These are phyloP conservation scores for button mushroom (Agaricus bisporus) DNA, from an alignment of 768 basidiomycete genomes.

Conservation along the genomic window DNA sequence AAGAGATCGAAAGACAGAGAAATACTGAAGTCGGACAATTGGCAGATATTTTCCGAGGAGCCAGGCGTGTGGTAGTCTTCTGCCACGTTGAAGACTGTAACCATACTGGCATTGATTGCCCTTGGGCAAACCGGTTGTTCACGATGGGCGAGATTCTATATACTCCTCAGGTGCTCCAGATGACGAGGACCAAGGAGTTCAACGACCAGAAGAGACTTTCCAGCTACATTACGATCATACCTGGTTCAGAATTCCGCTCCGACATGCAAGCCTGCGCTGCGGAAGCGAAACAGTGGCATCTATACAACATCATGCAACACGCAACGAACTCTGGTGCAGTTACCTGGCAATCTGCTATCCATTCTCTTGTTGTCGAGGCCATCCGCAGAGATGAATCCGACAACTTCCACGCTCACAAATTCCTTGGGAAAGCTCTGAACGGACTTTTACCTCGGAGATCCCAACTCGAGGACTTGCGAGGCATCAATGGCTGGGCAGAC, in stretches of 20 bases:
- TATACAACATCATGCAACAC: slow-evolving; percentile 18
- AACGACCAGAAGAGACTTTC: neutral
- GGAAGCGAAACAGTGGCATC: slow-evolving; percentile 13
- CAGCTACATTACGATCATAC: neutral
- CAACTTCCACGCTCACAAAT: slow-evolving; percentile 13
- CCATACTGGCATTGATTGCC: slow-evolving; percentile 2
- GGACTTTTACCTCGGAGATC: slow-evolving; percentile 19
- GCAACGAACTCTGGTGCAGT: slow-evolving; percentile 13
- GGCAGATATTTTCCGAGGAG: slow-evolving; percentile 8
- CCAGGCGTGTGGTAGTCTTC: slow-evolving; percentile 4
- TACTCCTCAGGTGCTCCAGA: neutral
- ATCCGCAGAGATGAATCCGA: slow-evolving; percentile 16
- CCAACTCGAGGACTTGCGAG: slow-evolving; percentile 10
- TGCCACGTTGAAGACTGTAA: slow-evolving; percentile 2
- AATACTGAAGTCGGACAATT: slow-evolving; percentile 1
- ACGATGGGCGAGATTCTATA: slow-evolving; percentile 7
- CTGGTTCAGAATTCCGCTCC: slow-evolving; percentile 1
- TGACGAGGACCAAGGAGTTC: neutral
- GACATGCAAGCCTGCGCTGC: slow-evolving; percentile 9
- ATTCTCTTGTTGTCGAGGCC: slow-evolving; percentile 18
- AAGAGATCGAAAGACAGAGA: neutral
- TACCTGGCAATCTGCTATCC: slow-evolving; percentile 18
- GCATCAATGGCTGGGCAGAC: slow-evolving; percentile 18
- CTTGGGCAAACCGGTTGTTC: slow-evolving; percentile 7
- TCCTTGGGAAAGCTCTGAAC: slow-evolving; percentile 19